phyloP scores from a whole-genome alignment of 345 rosid species.

The Salix arbutifolia region DNA sequence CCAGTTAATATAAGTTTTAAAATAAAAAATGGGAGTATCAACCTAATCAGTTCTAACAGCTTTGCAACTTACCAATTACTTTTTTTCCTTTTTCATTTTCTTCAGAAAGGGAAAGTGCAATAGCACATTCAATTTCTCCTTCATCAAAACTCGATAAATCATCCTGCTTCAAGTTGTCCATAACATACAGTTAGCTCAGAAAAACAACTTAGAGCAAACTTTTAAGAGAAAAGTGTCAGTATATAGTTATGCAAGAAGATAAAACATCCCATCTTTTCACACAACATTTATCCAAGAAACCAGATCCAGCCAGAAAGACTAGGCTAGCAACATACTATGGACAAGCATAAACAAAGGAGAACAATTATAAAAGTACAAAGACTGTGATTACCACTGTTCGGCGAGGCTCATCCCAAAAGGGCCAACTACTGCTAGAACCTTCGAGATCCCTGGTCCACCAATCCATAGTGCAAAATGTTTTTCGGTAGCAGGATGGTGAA shows the following conservation, averaged over 20 bases:
- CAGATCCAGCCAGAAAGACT: background rate
- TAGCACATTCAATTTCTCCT: constrained; percentile 73
- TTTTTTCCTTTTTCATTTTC: constrained; percentile 71
- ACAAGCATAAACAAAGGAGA: constrained; percentile 1
- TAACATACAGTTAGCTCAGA: background rate
- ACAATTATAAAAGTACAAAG: background rate
- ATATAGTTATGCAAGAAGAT: constrained; percentile 1
- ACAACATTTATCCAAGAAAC: background rate
- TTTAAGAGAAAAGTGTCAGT: background rate
- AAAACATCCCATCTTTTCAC: background rate
- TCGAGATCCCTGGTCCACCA: constrained; percentile 79
- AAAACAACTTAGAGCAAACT: background rate
- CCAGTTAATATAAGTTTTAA: background rate
- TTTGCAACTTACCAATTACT: constrained; percentile 54
- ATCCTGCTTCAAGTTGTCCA: constrained; percentile 49
- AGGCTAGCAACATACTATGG: background rate
- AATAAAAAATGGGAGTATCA: background rate
- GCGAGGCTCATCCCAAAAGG: constrained; percentile 50
- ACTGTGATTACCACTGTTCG: constrained; percentile 51
- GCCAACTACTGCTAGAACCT: constrained; percentile 58
- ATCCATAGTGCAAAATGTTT: constrained; percentile 47
- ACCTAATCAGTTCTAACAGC: background rate
- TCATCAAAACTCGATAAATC: constrained; percentile 69
- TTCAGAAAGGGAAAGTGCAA: constrained; percentile 81
- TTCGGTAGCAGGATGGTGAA: constrained; percentile 15